Conservation (phyloP, 108 stramenopile species). For the Skeletonema grethae region DNA sequence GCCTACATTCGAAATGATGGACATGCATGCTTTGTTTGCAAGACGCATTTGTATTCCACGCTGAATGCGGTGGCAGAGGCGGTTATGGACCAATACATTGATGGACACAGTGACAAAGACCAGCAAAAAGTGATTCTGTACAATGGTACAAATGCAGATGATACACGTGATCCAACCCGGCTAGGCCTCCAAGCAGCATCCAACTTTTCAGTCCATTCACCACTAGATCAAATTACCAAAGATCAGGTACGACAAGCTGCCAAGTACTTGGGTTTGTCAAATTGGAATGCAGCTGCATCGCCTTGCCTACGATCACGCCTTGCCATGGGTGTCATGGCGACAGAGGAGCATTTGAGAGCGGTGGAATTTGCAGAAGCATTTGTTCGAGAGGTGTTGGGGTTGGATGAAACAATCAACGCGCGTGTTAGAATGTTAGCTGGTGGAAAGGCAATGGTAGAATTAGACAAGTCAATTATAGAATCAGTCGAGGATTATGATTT, state of each 20-base stretch:
- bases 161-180: constrained; percentile 85
- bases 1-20: constrained; percentile 87
- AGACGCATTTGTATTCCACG: constrained; percentile 91
- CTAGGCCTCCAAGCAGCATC: constrained; percentile 78
- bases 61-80: constrained; percentile 63
- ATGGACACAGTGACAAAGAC: constrained; percentile 12
- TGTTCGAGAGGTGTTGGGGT: constrained; percentile 51
- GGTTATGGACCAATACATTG: constrained; percentile 25
- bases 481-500: not conserved
- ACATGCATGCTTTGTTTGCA: constrained; percentile 93
- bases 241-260: constrained; percentile 70
- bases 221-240: constrained; percentile 76
- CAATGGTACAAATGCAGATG: constrained; percentile 96
- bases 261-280: constrained; percentile 78
- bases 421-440: constrained; percentile 69
- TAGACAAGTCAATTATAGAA: constrained; percentile 47
- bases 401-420: constrained; percentile 56
- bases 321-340: constrained; percentile 89
- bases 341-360: constrained; percentile 63
- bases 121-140: constrained; percentile 59
- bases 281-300: constrained; percentile 92
- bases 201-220: constrained; percentile 78
- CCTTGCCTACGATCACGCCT: constrained; percentile 91
- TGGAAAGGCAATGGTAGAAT: constrained; percentile 75
- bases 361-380: constrained; percentile 74